phyloP scores from a whole-genome alignment of 2,329 filamentous ascomycete species.

The Byssochlamys sp. region DNA sequence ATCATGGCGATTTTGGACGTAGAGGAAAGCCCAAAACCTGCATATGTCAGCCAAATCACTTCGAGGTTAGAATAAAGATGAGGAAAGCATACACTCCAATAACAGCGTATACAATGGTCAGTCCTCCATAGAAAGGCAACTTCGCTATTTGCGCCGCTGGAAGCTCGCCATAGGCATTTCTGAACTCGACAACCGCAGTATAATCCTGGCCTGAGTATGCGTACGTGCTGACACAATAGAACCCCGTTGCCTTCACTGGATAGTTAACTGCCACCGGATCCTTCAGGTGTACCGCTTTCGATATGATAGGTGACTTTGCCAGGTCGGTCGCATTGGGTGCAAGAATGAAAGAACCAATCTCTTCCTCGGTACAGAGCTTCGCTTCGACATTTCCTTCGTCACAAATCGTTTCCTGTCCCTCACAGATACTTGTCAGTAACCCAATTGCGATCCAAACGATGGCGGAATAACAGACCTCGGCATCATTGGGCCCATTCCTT shows the following conservation, averaged over 20 bases:
- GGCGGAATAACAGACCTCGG: conserved; percentile 39
- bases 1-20: conserved; percentile 86
- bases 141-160: conserved; percentile 93
- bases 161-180: conserved; percentile 92
- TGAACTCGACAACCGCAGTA: conserved; percentile 74
- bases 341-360: conserved; percentile 77
- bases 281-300: conserved; percentile 72
- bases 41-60: conserved; percentile 11
- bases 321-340: conserved; percentile 62
- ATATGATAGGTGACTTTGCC: conserved; percentile 64
- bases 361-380: conserved; percentile 63
- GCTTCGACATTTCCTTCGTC: conserved; percentile 58
- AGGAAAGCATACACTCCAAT: conserved; percentile 53
- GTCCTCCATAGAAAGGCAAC: conserved; percentile 88
- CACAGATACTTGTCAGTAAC: conserved; percentile 22
- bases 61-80: not conserved
- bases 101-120: conserved; percentile 86
- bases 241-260: conserved; percentile 77
- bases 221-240: conserved; percentile 83
- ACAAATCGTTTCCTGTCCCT: conserved; percentile 63
- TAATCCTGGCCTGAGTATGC: conserved; percentile 61
- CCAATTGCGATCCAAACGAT: not conserved
- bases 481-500: conserved; percentile 47
- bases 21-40: conserved; percentile 85
- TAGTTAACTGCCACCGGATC: conserved; percentile 66